Base-by-base conservation (phyloP, 257 asterid species). In the Solanum piurae region DNA sequence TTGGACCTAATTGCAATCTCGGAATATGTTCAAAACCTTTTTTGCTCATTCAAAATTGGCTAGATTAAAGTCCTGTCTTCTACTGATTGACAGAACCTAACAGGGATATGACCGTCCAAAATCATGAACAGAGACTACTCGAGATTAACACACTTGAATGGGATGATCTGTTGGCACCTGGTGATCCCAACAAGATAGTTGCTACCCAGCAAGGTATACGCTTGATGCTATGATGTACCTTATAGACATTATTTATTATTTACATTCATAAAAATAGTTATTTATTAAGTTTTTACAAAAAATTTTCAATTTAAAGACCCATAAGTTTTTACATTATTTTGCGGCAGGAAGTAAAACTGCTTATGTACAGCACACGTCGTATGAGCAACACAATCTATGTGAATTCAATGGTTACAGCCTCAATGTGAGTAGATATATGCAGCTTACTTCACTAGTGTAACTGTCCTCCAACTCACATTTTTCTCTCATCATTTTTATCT, bases 81-180 rank as follows among this genome's bases (percentile, higher is more conserved):
- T 85, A 64, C 76, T 90, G 80, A 90, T 89, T 91, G 87, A 74
- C 96, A 97, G 99, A 91, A 49, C 91, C 66, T 86, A 89, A 90
- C 84, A 92, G 89, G 87, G 89, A 86, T 69, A 55, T 87, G 90
- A 92, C 91, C 55, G 62, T 91, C 44, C 90, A 92, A 90, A 91
- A 91, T 91, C 96, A 97, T 83, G 95, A 94, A 90, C 92, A 90
- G 93, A 94, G 90, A 86, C 98, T 97, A 87, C 95, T 89, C 69
- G 99, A 96, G 90, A 94, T 97, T 86, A 97, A 97, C 91, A 97
- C 99, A 12, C 96, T 97, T 64, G 99, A 97, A 62, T 97, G 99
- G 99, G 99, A 97, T 86, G 99, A 97, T 88, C 99, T 97, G 91
- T 83, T 96, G 92, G 93, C 88, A 84, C 91, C 93, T 29, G 93